A percentile compares a stretch with the other conserved stretches of the same genome.
These are phyloP conservation scores for Ophiostoma populinum DNA, from an alignment of 2,329 filamentous ascomycete species.

Conservation along the genomic window DNA sequence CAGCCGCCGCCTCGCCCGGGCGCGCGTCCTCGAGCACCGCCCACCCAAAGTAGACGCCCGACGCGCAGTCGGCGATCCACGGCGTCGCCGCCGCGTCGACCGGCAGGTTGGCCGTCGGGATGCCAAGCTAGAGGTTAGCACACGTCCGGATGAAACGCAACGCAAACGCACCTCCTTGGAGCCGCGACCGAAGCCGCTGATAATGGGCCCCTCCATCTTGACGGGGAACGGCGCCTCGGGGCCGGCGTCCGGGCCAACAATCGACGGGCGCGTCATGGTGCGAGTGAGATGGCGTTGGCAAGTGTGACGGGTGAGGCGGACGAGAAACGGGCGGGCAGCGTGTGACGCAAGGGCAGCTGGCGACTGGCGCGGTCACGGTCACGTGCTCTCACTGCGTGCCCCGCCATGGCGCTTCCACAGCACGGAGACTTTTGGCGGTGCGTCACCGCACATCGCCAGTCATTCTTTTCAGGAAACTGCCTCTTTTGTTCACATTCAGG, in stretches of 20 bases:
- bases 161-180: conserved; percentile 58
- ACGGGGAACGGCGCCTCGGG: conserved; percentile 69
- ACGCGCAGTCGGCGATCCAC: conserved; percentile 47
- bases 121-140: conserved; percentile 51
- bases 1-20: conserved; percentile 24
- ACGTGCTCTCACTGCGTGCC: too few relatives aligned
- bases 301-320: too few relatives aligned
- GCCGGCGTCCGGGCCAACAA: conserved; percentile 57
- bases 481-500: too few relatives aligned
- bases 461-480: too few relatives aligned
- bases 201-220: conserved; percentile 68
- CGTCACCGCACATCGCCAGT: too few relatives aligned
- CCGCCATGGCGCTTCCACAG: too few relatives aligned
- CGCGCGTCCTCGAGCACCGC: conserved; percentile 49
- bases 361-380: too few relatives aligned
- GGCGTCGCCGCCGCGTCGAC: conserved; percentile 44
- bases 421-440: too few relatives aligned
- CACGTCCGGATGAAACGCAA: neutral
- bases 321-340: too few relatives aligned
- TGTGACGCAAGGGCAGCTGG: too few relatives aligned
- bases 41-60: conserved; percentile 90
- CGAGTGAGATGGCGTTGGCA: neutral
- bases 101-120: conserved; percentile 86
- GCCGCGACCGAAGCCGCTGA: conserved; percentile 83
- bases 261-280: conserved; percentile 34